phyloP scores from a whole-genome alignment of 352 stramenopile genomes.

The Thalassiosira allenii region DNA sequence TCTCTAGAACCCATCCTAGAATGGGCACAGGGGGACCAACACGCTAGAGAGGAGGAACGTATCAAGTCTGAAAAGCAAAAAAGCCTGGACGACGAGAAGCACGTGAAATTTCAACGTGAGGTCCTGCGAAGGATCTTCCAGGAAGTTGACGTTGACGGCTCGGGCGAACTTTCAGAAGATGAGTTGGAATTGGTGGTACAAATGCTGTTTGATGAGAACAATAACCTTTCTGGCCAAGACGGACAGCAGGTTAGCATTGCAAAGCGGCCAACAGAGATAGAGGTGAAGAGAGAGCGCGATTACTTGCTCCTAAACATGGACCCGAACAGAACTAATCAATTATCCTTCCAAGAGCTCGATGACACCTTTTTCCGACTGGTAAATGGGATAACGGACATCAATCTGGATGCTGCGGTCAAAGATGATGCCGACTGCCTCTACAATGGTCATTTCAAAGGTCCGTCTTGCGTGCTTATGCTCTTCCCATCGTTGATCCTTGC shows the following conservation, averaged over 20 bases:
- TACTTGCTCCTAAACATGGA: conserved; percentile 57
- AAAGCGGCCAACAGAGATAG: conserved; percentile 33
- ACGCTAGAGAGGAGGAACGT: conserved; percentile 31
- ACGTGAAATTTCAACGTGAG: conserved; percentile 22
- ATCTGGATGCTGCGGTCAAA: conserved; percentile 34
- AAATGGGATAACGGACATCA: conserved; percentile 53
- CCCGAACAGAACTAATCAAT: conserved; percentile 31
- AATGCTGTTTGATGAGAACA: conserved; percentile 42
- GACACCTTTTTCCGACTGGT: conserved; percentile 37
- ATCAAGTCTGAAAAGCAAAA: conserved; percentile 34
- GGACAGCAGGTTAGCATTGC: not conserved
- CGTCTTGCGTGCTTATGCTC: no score
- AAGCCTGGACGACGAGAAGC: conserved; percentile 20
- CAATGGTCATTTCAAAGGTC: conserved; percentile 14
- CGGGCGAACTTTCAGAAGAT: conserved; percentile 38
- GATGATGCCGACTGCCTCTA: not conserved
- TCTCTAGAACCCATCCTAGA: conserved; percentile 44
- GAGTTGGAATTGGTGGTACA: conserved; percentile 48
- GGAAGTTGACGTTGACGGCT: conserved; percentile 46
- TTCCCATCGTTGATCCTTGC: no score
- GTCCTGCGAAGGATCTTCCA: conserved; percentile 51
- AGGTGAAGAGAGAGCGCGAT: conserved; percentile 51
- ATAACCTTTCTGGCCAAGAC: not conserved
- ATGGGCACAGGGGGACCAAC: conserved; percentile 10
- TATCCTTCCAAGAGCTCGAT: conserved; percentile 60